Conservation (phyloP, 257 asterid genomes). For the Solanum lignicaule region DNA sequence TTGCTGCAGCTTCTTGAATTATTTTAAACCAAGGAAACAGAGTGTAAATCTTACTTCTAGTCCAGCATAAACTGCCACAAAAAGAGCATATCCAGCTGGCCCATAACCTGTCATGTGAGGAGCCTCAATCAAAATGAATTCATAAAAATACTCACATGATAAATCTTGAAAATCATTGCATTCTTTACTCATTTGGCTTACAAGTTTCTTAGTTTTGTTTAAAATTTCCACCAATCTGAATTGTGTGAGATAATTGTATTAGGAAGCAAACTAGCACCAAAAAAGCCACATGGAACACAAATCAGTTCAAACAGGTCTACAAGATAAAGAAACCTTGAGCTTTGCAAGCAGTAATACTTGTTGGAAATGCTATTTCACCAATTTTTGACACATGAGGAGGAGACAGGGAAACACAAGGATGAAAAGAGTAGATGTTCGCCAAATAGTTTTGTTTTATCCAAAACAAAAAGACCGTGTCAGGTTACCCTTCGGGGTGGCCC, state of each 20-base stretch:
- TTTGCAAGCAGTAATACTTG: background rate
- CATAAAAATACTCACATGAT: background rate
- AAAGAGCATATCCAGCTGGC: constrained; percentile 89
- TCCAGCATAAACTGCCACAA: constrained; percentile 85
- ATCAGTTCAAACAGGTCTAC: background rate
- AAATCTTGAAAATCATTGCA: background rate
- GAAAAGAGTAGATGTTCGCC: background rate
- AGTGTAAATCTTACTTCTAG: constrained; percentile 58
- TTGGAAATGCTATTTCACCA: background rate
- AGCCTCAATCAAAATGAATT: background rate
- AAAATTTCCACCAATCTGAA: background rate
- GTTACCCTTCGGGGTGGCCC: background rate
- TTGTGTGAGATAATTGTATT: background rate
- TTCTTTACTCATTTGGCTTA: background rate
- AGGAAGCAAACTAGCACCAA: background rate
- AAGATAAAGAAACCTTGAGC: background rate
- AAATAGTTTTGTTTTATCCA: background rate
- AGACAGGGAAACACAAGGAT: background rate
- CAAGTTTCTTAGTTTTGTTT: background rate
- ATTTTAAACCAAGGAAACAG: constrained; percentile 3
- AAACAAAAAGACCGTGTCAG: background rate
- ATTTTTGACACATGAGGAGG: background rate
- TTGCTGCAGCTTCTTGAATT: background rate
- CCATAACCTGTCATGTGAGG: constrained; percentile 62
- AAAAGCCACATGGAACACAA: background rate